A percentile compares a stretch with the other conserved stretches of the same genome.
These are phyloP conservation scores for Nyssa sinensis DNA, from an alignment of 148 eudicot species.

Conservation along the genomic window DNA sequence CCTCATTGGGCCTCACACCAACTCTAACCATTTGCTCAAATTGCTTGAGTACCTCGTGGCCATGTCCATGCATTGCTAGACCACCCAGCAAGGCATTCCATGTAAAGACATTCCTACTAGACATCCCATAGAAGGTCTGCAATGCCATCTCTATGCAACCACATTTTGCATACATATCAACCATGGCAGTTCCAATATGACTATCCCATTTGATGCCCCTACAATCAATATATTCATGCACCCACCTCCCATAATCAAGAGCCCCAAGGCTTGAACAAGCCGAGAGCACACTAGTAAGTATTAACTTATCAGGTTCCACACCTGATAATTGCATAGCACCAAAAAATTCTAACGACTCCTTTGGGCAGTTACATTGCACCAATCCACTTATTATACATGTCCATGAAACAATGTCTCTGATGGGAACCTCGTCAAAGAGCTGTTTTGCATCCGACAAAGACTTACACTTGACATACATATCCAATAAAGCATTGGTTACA, in stretches of 20 bases:
- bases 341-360: background rate
- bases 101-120: background rate
- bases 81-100: background rate
- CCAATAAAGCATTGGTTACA: background rate
- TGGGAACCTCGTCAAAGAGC: background rate
- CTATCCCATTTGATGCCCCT: background rate
- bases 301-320: background rate
- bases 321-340: background rate
- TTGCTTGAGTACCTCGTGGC: background rate
- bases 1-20: background rate
- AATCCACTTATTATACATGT: background rate
- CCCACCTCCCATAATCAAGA: conserved; percentile 10
- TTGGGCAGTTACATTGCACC: background rate
- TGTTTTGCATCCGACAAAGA: background rate
- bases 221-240: conserved; percentile 3
- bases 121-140: background rate
- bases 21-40: conserved; percentile 6
- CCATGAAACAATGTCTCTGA: background rate
- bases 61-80: conserved; percentile 1
- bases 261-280: conserved; percentile 7
- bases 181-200: conserved; percentile 5
- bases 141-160: conserved; percentile 9
- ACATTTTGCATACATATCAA: conserved; percentile 11
- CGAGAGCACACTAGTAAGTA: background rate
- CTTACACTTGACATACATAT: background rate